phyloP scores from a whole-genome alignment of 2,329 filamentous ascomycete genomes.

The Talaromyces islandicus region DNA sequence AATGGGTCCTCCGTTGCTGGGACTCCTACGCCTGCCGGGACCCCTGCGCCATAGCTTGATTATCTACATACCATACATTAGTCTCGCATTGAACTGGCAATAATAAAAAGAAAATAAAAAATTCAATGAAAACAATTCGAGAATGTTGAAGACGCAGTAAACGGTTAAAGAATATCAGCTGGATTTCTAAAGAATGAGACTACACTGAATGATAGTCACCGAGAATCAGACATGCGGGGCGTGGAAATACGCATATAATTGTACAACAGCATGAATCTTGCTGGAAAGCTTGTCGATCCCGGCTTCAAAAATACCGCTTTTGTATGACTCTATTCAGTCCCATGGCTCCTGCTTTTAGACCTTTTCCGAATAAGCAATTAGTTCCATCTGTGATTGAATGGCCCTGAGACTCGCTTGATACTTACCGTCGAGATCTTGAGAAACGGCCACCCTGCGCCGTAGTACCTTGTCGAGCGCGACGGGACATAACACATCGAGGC shows the following conservation, averaged over 20 bases:
- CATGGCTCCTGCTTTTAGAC: not conserved
- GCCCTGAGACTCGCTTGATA: not conserved
- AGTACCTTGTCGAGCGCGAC: constrained; percentile 51
- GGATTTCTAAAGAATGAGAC: not conserved
- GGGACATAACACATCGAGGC: constrained; percentile 83
- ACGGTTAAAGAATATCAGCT: not conserved
- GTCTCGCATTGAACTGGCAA: not conserved
- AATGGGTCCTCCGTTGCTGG: constrained; percentile 46
- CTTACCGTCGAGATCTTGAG: constrained; percentile 23
- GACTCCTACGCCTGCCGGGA: constrained; percentile 53
- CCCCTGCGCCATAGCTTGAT: constrained; percentile 15
- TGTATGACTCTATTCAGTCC: not conserved
- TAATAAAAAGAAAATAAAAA: too few relatives aligned
- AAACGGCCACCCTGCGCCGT: constrained; percentile 44
- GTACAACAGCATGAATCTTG: not conserved
- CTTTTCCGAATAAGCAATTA: not conserved
- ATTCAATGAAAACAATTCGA: not conserved
- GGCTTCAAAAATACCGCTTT: not conserved
- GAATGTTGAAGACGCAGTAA: not conserved
- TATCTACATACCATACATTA: not conserved
- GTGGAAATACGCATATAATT: not conserved
- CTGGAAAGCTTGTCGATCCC: not conserved
- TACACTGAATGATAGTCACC: not conserved
- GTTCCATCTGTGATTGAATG: not conserved
- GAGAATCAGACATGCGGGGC: not conserved